A percentile compares a stretch with the other conserved stretches of the same genome.
Evolutionary conservation across 2,329 filamentous ascomycete species (phyloP).

Genomic region (Cercospora beticola): DNA sequence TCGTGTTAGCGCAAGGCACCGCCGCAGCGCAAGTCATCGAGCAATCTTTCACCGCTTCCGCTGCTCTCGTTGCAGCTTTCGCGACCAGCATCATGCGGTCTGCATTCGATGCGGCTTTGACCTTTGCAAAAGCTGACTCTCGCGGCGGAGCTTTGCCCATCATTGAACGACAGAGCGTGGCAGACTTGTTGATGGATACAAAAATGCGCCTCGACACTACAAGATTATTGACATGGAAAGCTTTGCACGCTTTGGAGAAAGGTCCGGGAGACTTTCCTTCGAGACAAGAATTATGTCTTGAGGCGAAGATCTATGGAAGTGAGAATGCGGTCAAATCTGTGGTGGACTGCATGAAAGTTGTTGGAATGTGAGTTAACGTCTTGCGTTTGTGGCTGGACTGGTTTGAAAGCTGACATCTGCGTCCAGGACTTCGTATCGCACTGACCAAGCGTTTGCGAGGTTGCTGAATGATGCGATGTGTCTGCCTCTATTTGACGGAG

Average conservation of each 20-base stretch:
- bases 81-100: constrained; percentile 55
- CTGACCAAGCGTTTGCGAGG: constrained; percentile 45
- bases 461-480: constrained; percentile 49
- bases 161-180: constrained; percentile 52
- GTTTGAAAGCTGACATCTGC: constrained; percentile 20
- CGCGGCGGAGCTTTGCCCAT: constrained; percentile 49
- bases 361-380: constrained; percentile 47
- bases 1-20: constrained; percentile 58
- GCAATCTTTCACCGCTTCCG: constrained; percentile 47
- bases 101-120: constrained; percentile 53
- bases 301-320: constrained; percentile 54
- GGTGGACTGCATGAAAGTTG: constrained; percentile 52
- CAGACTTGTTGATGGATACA: constrained; percentile 53
- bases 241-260: constrained; percentile 47
- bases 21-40: constrained; percentile 47
- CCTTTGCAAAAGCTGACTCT: constrained; percentile 51
- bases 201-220: constrained; percentile 55
- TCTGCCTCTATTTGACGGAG: constrained; percentile 55
- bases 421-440: constrained; percentile 42
- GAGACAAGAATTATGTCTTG: constrained; percentile 49
- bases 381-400: not conserved
- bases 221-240: constrained; percentile 55
- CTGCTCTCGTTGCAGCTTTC: constrained; percentile 57
- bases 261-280: constrained; percentile 44
- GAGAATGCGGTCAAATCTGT: constrained; percentile 52